These are phyloP conservation scores for Fusarium zealandicum DNA, from an alignment of 2,329 filamentous ascomycete species.

Conservation along the genomic window DNA sequence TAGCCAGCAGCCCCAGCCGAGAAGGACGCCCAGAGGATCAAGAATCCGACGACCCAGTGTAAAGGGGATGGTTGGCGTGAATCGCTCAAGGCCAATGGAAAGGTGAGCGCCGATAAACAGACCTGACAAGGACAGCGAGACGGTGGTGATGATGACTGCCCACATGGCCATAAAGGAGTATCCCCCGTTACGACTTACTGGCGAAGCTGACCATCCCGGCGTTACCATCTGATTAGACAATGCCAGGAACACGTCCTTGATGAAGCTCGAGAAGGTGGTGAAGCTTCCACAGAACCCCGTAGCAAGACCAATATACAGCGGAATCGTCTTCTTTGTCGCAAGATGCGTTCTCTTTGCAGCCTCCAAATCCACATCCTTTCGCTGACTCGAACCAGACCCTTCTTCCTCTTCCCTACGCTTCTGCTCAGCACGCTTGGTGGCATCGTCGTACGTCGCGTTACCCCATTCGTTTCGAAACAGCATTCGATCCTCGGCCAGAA, in stretches of 20 bases:
- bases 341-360: slow-evolving; percentile 65
- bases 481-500: slow-evolving; percentile 78
- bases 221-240: slow-evolving; percentile 73
- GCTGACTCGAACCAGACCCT: slow-evolving; percentile 30
- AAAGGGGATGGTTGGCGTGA: slow-evolving; percentile 68
- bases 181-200: slow-evolving; percentile 67
- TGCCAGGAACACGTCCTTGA: slow-evolving; percentile 80
- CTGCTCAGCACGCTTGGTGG: slow-evolving; percentile 44
- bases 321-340: slow-evolving; percentile 81
- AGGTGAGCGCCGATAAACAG: slow-evolving; percentile 78
- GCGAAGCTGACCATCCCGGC: slow-evolving; percentile 46
- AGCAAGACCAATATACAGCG: slow-evolving; percentile 84
- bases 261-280: slow-evolving; percentile 88
- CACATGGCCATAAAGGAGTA: slow-evolving; percentile 84
- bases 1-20: slow-evolving; percentile 80
- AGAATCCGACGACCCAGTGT: slow-evolving; percentile 63
- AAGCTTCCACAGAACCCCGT: slow-evolving; percentile 91
- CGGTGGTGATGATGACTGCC: slow-evolving; percentile 75
- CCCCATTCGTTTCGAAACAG: slow-evolving; percentile 77
- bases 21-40: slow-evolving; percentile 67
- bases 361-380: slow-evolving; percentile 45
- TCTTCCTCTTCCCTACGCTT: slow-evolving; percentile 49
- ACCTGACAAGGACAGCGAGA: slow-evolving; percentile 73
- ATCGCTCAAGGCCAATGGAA: slow-evolving; percentile 65
- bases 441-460: slow-evolving; percentile 49